A percentile compares a stretch with the other conserved stretches of the same genome.
These are phyloP conservation scores for Lepidium campestre DNA, from an alignment of 441 rosid genomes.

Conservation along the genomic window DNA sequence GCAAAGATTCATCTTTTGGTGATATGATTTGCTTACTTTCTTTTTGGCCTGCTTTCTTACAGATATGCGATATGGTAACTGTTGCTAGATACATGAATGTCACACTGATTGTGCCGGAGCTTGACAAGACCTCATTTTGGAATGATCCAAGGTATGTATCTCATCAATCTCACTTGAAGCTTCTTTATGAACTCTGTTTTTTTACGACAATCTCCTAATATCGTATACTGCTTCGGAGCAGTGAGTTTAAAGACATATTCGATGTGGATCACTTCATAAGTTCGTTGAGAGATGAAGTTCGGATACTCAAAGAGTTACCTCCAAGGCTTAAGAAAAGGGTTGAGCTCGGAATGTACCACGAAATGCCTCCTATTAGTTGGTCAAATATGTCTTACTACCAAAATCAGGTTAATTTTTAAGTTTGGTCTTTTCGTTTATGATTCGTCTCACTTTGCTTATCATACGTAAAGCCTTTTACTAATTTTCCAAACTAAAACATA, in stretches of 20 bases:
- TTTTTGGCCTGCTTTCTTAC: slow-evolving; percentile 11
- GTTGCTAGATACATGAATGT: slow-evolving; percentile 65
- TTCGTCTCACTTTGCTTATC: not conserved
- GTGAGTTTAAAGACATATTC: slow-evolving; percentile 71
- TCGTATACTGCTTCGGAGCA: slow-evolving; percentile 18
- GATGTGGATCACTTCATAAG: slow-evolving; percentile 64
- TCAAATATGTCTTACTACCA: slow-evolving; percentile 62
- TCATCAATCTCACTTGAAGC: not conserved
- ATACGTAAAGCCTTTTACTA: not conserved
- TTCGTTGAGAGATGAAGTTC: slow-evolving; percentile 71
- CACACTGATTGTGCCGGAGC: slow-evolving; percentile 66
- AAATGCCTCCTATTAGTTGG: slow-evolving; percentile 71
- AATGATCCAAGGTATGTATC: slow-evolving; percentile 56
- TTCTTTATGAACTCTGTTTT: slow-evolving; percentile 5
- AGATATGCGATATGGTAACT: slow-evolving; percentile 82
- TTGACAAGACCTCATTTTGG: slow-evolving; percentile 79
- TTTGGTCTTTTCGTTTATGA: not conserved
- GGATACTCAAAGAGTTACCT: slow-evolving; percentile 60
- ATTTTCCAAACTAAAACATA: slow-evolving; percentile 10
- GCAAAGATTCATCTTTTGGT: not conserved
- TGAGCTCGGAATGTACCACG: slow-evolving; percentile 44
- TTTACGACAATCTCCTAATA: not conserved
- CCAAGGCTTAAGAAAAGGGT: slow-evolving; percentile 57
- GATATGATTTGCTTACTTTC: slow-evolving; percentile 5
- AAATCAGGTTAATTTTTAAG: slow-evolving; percentile 40